phyloP scores from a whole-genome alignment of 2,329 filamentous ascomycete genomes.

The Laburnicola sp. region DNA sequence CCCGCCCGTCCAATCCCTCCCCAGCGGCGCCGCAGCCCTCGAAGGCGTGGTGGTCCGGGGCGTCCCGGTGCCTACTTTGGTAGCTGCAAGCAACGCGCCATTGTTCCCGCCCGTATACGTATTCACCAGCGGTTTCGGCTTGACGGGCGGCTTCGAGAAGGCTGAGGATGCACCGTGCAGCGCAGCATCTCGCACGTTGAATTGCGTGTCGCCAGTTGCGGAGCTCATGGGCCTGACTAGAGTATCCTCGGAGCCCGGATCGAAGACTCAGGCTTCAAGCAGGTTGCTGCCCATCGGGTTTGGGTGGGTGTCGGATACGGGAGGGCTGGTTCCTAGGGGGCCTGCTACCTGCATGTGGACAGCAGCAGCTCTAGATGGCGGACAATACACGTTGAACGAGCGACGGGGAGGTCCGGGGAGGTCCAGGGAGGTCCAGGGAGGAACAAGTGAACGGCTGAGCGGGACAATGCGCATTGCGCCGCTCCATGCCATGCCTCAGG shows the following conservation, averaged over 20 bases:
- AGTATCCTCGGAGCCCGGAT: no score
- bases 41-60: constrained; percentile 19
- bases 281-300: constrained; percentile 42
- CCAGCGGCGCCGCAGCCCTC: constrained; percentile 24
- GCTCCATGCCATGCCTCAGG: background rate
- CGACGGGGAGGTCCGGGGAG: constrained; percentile 19
- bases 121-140: constrained; percentile 46
- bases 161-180: constrained; percentile 54
- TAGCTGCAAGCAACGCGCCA: constrained; percentile 53
- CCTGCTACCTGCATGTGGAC: constrained; percentile 11
- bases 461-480: no score
- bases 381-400: constrained; percentile 15
- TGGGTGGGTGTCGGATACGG: constrained; percentile 19
- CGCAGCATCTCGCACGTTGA: constrained; percentile 50
- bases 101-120: constrained; percentile 47
- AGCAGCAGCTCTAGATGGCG: constrained; percentile 10
- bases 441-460: no score
- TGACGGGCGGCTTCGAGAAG: constrained; percentile 51
- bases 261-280: no score
- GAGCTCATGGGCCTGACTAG: no score
- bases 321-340: background rate
- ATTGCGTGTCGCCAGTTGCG: constrained; percentile 41
- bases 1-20: constrained; percentile 37
- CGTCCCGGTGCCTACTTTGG: constrained; percentile 43
- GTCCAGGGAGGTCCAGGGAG: background rate